Percentiles rank a stretch among this genome's conserved stretches.
phyloP scores from a whole-genome alignment of 1,284 basidiomycete genomes.

The Gomphus bonarii region DNA sequence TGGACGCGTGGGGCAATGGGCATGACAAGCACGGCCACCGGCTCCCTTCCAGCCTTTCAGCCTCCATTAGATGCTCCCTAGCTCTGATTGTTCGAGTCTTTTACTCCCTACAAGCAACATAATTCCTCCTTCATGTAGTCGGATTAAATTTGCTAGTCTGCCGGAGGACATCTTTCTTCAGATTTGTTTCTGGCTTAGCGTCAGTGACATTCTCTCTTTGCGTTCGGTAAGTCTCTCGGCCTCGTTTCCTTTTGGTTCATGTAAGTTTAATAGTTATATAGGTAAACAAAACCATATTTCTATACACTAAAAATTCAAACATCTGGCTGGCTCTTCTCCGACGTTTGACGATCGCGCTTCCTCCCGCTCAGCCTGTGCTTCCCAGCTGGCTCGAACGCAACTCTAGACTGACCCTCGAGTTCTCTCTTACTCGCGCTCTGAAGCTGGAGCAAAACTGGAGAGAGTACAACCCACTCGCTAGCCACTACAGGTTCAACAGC shows the following conservation, averaged over 20 bases:
- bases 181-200: conserved; percentile 7
- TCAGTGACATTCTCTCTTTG: conserved; percentile 5
- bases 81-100: background rate
- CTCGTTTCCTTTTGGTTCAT: background rate
- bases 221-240: conserved; percentile 1
- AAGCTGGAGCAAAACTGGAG: conserved; percentile 9
- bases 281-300: conserved; percentile 1
- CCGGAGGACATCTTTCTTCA: conserved; percentile 5
- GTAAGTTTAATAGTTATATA: background rate
- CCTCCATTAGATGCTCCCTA: background rate
- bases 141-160: background rate
- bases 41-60: background rate
- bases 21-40: background rate
- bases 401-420: background rate
- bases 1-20: conserved; percentile 5
- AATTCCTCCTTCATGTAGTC: background rate
- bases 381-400: background rate
- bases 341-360: conserved; percentile 2
- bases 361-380: background rate
- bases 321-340: conserved; percentile 9
- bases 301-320: background rate
- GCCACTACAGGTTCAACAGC: conserved; percentile 2
- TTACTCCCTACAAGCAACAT: background rate
- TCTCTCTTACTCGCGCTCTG: conserved; percentile 1
- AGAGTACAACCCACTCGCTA: conserved; percentile 5